Evolutionary conservation across 1,284 basidiomycete species (phyloP).

Genomic region (Porodaedalea pini): DNA sequence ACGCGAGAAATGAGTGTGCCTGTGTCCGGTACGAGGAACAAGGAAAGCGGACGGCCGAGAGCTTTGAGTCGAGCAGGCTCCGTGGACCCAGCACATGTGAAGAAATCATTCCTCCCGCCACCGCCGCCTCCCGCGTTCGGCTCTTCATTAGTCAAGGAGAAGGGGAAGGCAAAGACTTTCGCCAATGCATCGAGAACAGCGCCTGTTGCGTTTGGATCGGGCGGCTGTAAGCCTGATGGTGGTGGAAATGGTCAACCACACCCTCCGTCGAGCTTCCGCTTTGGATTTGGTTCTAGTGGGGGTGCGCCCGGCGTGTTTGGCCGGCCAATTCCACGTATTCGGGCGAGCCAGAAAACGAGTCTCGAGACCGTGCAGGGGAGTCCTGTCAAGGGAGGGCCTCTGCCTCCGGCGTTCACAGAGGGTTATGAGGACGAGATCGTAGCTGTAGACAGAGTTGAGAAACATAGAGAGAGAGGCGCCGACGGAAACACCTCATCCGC

Average conservation of each 20-base stretch:
- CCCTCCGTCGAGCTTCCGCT: not conserved
- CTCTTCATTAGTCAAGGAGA: not conserved
- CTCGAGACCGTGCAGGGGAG: constrained; percentile 57
- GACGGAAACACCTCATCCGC: constrained; percentile 17
- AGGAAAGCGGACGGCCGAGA: not conserved
- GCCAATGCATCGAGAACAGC: not conserved
- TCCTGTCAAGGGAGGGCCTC: constrained; percentile 49
- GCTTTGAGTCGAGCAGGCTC: constrained; percentile 13
- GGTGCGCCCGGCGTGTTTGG: constrained; percentile 7
- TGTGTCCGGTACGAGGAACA: not conserved
- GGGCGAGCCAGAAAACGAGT: constrained; percentile 61
- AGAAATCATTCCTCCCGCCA: constrained; percentile 9
- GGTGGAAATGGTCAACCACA: not conserved
- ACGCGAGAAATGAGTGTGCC: constrained; percentile 14
- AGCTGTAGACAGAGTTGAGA: not conserved
- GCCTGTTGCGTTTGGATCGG: not conserved
- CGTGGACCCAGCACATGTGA: not conserved
- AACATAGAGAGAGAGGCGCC: constrained; percentile 2
- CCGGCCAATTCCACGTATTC: constrained; percentile 24
- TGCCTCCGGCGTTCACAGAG: constrained; percentile 18
- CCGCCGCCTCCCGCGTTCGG: constrained; percentile 8
- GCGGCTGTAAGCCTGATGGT: not conserved
- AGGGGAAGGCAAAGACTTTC: constrained; percentile 1
- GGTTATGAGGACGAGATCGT: constrained; percentile 26
- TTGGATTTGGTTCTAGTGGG: not conserved